Percentiles rank a stretch among this genome's conserved stretches.
Evolutionary conservation across 306 rosid species (phyloP).

Genomic region (Cicer pinnatifidum): DNA sequence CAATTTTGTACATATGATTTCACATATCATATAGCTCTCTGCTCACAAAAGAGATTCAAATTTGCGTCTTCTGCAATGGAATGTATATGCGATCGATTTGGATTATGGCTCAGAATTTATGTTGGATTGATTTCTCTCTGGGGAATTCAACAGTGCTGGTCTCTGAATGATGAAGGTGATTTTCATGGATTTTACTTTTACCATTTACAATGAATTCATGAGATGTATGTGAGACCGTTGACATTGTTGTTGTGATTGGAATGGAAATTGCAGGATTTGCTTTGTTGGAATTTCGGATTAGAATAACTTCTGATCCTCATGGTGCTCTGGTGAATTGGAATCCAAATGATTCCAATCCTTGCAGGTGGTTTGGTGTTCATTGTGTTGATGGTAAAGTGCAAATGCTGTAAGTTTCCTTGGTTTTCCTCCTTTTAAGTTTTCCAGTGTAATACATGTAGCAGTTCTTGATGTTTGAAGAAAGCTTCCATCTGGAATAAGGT

Average conservation of each 20-base stretch:
- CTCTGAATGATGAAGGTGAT: slow-evolving; percentile 82
- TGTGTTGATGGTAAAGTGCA: slow-evolving; percentile 71
- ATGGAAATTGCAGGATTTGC: slow-evolving; percentile 61
- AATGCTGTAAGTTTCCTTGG: slow-evolving; percentile 64
- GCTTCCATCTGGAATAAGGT: background rate
- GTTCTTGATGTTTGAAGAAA: slow-evolving; percentile 16
- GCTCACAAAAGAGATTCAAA: slow-evolving; percentile 46
- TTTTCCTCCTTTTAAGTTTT: slow-evolving; percentile 28
- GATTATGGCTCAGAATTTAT: slow-evolving; percentile 58
- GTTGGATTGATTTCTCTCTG: slow-evolving; percentile 55
- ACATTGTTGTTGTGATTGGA: slow-evolving; percentile 40
- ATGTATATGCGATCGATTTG: slow-evolving; percentile 55
- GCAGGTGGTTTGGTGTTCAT: slow-evolving; percentile 77
- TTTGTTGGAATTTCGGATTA: slow-evolving; percentile 64
- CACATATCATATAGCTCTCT: slow-evolving; percentile 49
- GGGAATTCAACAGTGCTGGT: slow-evolving; percentile 54
- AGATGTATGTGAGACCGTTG: slow-evolving; percentile 21
- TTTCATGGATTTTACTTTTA: slow-evolving; percentile 16
- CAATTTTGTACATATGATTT: slow-evolving; percentile 59
- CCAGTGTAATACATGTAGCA: background rate
- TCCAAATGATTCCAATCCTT: slow-evolving; percentile 63
- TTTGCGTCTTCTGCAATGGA: slow-evolving; percentile 64
- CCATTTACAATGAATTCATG: background rate
- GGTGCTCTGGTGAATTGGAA: slow-evolving; percentile 74
- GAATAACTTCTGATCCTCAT: slow-evolving; percentile 70